A percentile compares a stretch with the other conserved stretches of the same genome.
Evolutionary conservation across 1,139 yeast genomes (phyloP).

Genomic region (Saccharomyces hybrid): DNA sequence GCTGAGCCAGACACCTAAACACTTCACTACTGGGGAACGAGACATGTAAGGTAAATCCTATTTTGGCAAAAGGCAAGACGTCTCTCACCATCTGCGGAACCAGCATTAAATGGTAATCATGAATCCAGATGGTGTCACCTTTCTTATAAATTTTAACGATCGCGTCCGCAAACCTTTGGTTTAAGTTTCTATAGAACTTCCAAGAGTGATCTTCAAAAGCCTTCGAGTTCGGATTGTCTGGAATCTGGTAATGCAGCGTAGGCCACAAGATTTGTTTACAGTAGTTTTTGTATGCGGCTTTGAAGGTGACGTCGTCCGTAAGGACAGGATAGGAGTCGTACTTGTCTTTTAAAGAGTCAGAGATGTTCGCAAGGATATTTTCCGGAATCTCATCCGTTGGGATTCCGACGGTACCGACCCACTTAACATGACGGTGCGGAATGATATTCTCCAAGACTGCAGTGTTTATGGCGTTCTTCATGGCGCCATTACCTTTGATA

Average conservation of each 20-base stretch:
- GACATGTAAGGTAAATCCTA: constrained; percentile 87
- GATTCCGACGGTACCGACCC: constrained; percentile 90
- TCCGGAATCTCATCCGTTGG: constrained; percentile 77
- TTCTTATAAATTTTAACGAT: constrained; percentile 57
- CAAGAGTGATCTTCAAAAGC: constrained; percentile 95
- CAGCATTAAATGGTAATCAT: constrained; percentile 83
- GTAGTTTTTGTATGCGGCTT: constrained; percentile 83
- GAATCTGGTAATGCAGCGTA: constrained; percentile 90
- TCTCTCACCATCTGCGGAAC: constrained; percentile 81
- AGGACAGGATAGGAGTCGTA: constrained; percentile 59
- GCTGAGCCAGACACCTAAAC: constrained; percentile 85
- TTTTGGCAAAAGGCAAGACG: constrained; percentile 70
- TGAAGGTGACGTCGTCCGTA: constrained; percentile 69
- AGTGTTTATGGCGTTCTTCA: constrained; percentile 72
- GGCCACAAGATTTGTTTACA: constrained; percentile 97
- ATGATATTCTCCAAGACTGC: constrained; percentile 45
- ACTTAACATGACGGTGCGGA: constrained; percentile 40
- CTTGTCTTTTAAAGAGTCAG: constrained; percentile 38
- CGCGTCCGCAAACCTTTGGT: constrained; percentile 72
- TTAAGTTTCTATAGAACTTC: constrained; percentile 70
- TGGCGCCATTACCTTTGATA: constrained; percentile 80
- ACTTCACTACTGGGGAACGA: constrained; percentile 96
- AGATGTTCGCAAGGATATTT: constrained; percentile 44
- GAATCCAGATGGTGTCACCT: constrained; percentile 79
- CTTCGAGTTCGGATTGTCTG: constrained; percentile 88